A percentile compares a stretch with the other conserved stretches of the same genome.
These are phyloP conservation scores for Paraphoma sp. DNA, from an alignment of 2,329 filamentous ascomycete genomes.

Conservation along the genomic window DNA sequence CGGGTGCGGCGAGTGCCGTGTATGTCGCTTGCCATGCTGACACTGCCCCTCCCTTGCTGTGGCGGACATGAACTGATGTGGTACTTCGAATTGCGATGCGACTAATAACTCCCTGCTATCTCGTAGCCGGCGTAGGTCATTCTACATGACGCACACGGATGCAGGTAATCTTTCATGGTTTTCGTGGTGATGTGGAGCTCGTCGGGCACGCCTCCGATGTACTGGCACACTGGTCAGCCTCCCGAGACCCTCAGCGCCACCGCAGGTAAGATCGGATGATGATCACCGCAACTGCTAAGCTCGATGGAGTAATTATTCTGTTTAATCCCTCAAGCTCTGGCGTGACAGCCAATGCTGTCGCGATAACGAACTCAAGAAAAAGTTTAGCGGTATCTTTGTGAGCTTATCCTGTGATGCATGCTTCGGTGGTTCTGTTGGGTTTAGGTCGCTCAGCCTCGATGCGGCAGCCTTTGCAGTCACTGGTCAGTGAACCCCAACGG, in stretches of 20 bases:
- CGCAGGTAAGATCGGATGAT: not conserved
- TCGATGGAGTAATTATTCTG: not conserved
- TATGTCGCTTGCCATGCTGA: not conserved
- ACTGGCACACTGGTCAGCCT: constrained; percentile 1
- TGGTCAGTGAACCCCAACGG: constrained; percentile 1
- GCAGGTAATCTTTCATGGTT: not conserved
- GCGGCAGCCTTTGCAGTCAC: not conserved
- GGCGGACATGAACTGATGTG: not conserved
- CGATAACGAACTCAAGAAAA: not conserved
- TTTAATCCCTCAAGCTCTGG: not conserved
- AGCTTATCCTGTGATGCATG: not conserved
- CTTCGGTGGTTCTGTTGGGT: not conserved
- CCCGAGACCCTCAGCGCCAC: not conserved
- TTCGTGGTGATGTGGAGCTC: not conserved
- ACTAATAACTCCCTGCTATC: too few relatives aligned
- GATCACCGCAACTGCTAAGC: not conserved
- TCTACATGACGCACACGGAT: not conserved
- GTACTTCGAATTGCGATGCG: too few relatives aligned
- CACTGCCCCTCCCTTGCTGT: not conserved
- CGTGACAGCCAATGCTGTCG: not conserved
- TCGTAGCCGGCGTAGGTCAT: too few relatives aligned
- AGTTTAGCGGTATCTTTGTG: not conserved
- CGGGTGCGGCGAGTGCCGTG: not conserved
- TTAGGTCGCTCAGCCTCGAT: not conserved
- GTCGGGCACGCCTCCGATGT: not conserved